A percentile compares a stretch with the other conserved stretches of the same genome.
phyloP scores from a whole-genome alignment of 2,329 filamentous ascomycete species.

The Penicillium sp. region DNA sequence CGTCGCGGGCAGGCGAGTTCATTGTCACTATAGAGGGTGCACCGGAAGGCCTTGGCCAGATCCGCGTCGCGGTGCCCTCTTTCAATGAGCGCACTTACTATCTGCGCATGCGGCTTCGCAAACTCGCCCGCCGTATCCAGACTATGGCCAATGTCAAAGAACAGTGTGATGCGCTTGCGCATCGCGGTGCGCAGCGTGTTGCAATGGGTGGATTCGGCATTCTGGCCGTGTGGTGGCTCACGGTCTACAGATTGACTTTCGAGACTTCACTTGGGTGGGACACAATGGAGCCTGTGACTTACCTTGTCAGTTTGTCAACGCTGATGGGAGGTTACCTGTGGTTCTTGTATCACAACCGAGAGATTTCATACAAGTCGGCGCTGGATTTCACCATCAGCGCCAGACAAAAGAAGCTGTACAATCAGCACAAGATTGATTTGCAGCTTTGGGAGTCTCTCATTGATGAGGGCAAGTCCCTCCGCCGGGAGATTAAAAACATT shows the following conservation, averaged over 20 bases:
- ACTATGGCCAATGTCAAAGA: constrained; percentile 72
- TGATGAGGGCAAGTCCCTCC: constrained; percentile 74
- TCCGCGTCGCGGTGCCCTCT: constrained; percentile 78
- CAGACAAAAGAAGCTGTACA: constrained; percentile 76
- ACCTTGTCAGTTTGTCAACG: constrained; percentile 80
- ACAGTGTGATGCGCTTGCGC: constrained; percentile 77
- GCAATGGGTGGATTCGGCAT: constrained; percentile 77
- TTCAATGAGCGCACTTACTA: constrained; percentile 92
- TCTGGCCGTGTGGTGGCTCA: constrained; percentile 76
- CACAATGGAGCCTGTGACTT: constrained; percentile 86
- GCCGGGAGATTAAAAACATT: constrained; percentile 76
- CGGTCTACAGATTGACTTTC: constrained; percentile 71
- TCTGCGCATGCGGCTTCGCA: constrained; percentile 73
- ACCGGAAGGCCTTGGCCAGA: constrained; percentile 60
- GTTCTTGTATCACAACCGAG: constrained; percentile 90
- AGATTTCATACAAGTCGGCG: constrained; percentile 82
- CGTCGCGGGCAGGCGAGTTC: constrained; percentile 81
- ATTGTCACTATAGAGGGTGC: constrained; percentile 78
- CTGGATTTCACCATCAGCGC: constrained; percentile 83
- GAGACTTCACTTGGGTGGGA: constrained; percentile 83
- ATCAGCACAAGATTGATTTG: constrained; percentile 73
- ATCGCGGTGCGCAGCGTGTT: constrained; percentile 74
- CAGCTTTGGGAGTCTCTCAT: constrained; percentile 76
- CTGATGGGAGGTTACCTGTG: constrained; percentile 90
- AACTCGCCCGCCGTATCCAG: constrained; percentile 69